Evolutionary conservation across 306 rosid genomes (phyloP), one percentile per base, ranked within the genome.

Genomic region (Vigna unguiculata): DNA sequence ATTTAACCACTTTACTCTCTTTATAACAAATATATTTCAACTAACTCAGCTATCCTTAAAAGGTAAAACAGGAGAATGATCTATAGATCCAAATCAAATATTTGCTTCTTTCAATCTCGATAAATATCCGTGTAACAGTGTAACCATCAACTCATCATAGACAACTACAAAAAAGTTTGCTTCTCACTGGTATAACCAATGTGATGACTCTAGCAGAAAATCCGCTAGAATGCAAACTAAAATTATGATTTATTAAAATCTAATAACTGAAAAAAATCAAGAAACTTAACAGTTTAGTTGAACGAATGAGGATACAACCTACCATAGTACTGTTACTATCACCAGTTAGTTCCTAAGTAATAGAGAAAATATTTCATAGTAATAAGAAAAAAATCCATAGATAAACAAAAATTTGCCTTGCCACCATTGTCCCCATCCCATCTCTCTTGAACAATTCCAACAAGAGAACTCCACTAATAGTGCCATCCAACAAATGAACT

Each of bases 381-480:
- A 20, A 52, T 25, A 5, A 49, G 21, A 21, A 61, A 40, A 61
- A 75, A 63, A 28, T 71, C 55, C 24, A 28, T 38, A 72, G 48
- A 72, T 72, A 62, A 48, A 49, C 40, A 77, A 71, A 34, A 46
- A 14, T 28, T 65, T 64, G 63, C 83, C 79, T 89, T 61, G 97
- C 95, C 34, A 91, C 87, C 97, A 91, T 91, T 19, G 97, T 91
- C 59, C 97, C 97, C 93, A 89, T 85, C 58, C 94, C 97, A 76
- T 89, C 97, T 89, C 97, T 86, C 82, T 82, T 91, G 52, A 86
- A 89, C 77, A 91, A 88, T 82, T 91, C 97, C 85, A 91, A 83
- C 78, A 89, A 82, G 28, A 91, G 83, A 71, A 91, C 93, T 73
- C 97, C 97, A 60, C 89, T 86, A 57, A 78, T 83, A 25, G 97